phyloP scores from a whole-genome alignment of 192 early-diverging fungal species.

The Backusella luteola region DNA sequence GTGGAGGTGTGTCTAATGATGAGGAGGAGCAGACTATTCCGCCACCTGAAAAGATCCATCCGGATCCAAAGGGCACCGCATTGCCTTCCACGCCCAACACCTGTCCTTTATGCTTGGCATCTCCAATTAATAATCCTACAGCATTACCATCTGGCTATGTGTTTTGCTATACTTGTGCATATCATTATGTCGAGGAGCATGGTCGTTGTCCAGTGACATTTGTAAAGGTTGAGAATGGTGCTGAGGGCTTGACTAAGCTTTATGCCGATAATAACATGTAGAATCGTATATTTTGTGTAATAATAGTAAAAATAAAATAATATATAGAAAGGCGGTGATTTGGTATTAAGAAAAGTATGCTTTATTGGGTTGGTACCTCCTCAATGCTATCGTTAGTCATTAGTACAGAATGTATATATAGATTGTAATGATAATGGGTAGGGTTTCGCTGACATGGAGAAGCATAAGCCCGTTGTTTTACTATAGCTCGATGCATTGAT shows the following conservation, averaged over 20 bases:
- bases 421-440: too few relatives aligned
- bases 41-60: slow-evolving; percentile 60
- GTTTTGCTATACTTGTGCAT: slow-evolving; percentile 91
- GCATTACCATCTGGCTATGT: slow-evolving; percentile 87
- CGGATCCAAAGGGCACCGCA: slow-evolving; percentile 70
- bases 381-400: too few relatives aligned
- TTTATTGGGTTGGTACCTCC: too few relatives aligned
- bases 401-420: too few relatives aligned
- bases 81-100: slow-evolving; percentile 70
- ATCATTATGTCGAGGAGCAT: slow-evolving; percentile 68
- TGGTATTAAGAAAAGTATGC: too few relatives aligned
- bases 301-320: not conserved
- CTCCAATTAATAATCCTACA: slow-evolving; percentile 78
- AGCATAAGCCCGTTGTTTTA: too few relatives aligned
- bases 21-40: slow-evolving; percentile 51
- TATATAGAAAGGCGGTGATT: not conserved
- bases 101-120: slow-evolving; percentile 75
- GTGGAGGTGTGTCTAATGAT: slow-evolving; percentile 43
- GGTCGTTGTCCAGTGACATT: slow-evolving; percentile 80
- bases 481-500: too few relatives aligned
- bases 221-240: slow-evolving; percentile 38
- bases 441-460: too few relatives aligned
- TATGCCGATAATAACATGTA: slow-evolving; percentile 44
- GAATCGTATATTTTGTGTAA: not conserved
- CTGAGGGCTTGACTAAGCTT: slow-evolving; percentile 64